Percentiles rank a stretch among this genome's conserved stretches.
These are phyloP conservation scores for Actinomucor elegans DNA, from an alignment of 371 early-diverging fungal species.

Conservation along the genomic window DNA sequence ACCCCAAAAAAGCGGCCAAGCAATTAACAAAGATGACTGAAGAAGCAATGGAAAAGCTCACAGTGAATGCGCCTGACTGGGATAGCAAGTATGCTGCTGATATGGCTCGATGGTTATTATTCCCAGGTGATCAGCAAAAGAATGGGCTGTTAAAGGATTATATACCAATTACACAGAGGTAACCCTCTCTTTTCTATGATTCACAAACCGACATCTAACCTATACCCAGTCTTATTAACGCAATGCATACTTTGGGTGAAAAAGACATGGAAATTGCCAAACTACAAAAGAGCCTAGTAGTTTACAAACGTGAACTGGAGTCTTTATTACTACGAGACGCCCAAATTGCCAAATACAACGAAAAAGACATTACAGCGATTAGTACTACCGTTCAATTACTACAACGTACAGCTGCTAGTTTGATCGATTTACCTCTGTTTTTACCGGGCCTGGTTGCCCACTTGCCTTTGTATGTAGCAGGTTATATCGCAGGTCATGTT, in stretches of 20 bases:
- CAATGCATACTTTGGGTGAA: slow-evolving; percentile 25
- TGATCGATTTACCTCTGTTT: slow-evolving; percentile 53
- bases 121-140: slow-evolving; percentile 52
- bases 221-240: slow-evolving; percentile 41
- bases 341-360: slow-evolving; percentile 52
- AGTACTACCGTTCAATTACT: slow-evolving; percentile 41
- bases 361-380: slow-evolving; percentile 42
- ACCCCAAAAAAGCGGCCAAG: slow-evolving; percentile 52
- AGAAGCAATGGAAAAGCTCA: slow-evolving; percentile 35
- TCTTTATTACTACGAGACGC: slow-evolving; percentile 33
- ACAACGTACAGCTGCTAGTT: slow-evolving; percentile 34
- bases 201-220: neutral
- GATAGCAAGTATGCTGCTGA: slow-evolving; percentile 51
- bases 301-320: slow-evolving; percentile 46
- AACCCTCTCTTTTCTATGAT: too few relatives aligned
- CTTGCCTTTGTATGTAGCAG: slow-evolving; percentile 54
- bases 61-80: slow-evolving; percentile 56
- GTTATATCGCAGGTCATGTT: slow-evolving; percentile 45
- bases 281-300: slow-evolving; percentile 40
- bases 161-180: slow-evolving; percentile 55
- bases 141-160: slow-evolving; percentile 45
- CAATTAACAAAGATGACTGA: slow-evolving; percentile 43
- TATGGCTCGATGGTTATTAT: slow-evolving; percentile 49
- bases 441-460: slow-evolving; percentile 55
- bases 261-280: slow-evolving; percentile 30